Percentiles rank a stretch among this genome's conserved stretches.
phyloP scores from a whole-genome alignment of 495 filamentous ascomycete genomes.

The Hyaloscypha finlandica region DNA sequence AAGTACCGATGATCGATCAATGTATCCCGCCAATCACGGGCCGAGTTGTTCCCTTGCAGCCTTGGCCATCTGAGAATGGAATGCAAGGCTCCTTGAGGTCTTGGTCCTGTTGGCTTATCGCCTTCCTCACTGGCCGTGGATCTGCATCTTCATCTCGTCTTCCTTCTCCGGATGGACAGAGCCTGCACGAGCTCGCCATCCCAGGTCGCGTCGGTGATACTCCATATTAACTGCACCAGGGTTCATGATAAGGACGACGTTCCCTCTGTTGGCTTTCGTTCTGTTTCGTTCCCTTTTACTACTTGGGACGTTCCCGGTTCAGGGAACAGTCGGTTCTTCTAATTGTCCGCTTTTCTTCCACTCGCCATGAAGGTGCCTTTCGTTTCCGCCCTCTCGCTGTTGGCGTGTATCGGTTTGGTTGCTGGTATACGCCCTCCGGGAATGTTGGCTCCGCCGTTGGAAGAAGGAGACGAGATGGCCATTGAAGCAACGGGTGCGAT shows the following conservation, averaged over 20 bases:
- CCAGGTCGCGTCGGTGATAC: background rate
- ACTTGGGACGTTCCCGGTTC: background rate
- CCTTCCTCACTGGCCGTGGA: background rate
- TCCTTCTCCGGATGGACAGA: background rate
- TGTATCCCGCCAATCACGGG: too few relatives aligned
- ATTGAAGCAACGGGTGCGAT: background rate
- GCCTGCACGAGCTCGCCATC: background rate
- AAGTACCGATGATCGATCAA: too few relatives aligned
- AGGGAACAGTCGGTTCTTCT: background rate
- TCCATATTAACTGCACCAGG: background rate
- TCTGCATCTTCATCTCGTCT: background rate
- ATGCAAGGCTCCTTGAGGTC: background rate
- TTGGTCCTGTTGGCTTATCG: background rate
- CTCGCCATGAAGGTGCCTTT: conserved; percentile 28
- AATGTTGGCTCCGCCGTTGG: conserved; percentile 25
- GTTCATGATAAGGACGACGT: background rate
- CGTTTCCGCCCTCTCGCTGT: conserved; percentile 19
- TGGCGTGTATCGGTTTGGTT: conserved; percentile 13
- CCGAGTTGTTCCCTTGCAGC: background rate
- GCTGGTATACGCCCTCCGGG: conserved; percentile 20
- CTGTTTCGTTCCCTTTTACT: background rate
- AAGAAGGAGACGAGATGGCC: conserved; percentile 12
- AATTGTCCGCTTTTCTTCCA: background rate
- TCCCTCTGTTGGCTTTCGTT: background rate
- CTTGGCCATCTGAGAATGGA: background rate